Conservation (phyloP, 139 green algal species). For the Helicosporidium sp. region DNA sequence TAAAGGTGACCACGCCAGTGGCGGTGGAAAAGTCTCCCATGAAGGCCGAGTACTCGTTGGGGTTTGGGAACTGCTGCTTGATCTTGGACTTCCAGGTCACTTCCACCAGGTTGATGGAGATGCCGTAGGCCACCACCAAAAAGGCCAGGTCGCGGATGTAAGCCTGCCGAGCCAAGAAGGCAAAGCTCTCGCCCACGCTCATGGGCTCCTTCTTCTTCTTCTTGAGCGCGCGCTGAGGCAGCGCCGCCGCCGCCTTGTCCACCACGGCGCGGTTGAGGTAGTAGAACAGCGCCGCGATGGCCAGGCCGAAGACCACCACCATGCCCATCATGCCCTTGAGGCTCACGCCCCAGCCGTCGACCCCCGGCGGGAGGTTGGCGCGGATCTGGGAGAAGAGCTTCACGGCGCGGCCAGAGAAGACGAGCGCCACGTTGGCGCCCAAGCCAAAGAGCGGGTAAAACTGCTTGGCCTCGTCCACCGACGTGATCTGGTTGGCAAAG, state of each 20-base stretch:
- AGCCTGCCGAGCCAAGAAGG: constrained; percentile 73
- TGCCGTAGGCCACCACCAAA: constrained; percentile 90
- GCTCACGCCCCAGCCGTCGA: constrained; percentile 90
- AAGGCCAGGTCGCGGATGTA: constrained; percentile 93
- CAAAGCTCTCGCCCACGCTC: constrained; percentile 76
- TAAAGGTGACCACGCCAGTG: constrained; percentile 78
- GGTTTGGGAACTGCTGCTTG: constrained; percentile 96
- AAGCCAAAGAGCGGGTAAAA: constrained; percentile 98
- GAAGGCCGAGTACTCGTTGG: constrained; percentile 83
- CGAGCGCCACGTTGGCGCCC: constrained; percentile 92
- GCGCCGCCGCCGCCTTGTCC: constrained; percentile 21
- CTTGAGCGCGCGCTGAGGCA: constrained; percentile 44
- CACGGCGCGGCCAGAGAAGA: constrained; percentile 89
- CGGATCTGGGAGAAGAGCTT: constrained; percentile 92
- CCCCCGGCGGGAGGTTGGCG: constrained; percentile 65
- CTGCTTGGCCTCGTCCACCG: constrained; percentile 92
- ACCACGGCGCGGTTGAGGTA: constrained; percentile 69
- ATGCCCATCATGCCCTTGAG: constrained; percentile 92
- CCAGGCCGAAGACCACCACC: constrained; percentile 66
- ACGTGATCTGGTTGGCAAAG: constrained; percentile 95
- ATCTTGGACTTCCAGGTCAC: constrained; percentile 99
- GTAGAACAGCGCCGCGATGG: constrained; percentile 66
- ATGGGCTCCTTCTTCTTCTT: constrained; percentile 85
- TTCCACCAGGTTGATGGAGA: constrained; percentile 98
- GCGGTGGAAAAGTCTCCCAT: constrained; percentile 70